These are phyloP conservation scores for Mortierella sp. DNA, from an alignment of 371 early-diverging fungal species.

Conservation along the genomic window DNA sequence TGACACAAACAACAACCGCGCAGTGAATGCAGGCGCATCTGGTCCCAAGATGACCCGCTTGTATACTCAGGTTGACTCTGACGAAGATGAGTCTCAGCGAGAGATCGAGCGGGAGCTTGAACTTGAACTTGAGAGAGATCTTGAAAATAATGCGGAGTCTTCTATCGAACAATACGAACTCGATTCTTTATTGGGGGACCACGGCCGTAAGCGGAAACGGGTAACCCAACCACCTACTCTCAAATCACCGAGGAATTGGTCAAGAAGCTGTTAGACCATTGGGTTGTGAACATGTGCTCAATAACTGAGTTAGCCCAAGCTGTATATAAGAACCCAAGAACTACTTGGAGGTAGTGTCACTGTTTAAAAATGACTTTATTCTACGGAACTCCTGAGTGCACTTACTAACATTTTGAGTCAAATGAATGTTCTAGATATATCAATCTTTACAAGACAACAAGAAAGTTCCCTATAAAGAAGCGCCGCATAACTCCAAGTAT, in stretches of 20 bases:
- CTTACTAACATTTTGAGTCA: no score
- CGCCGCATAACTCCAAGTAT: no score
- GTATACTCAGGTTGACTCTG: neutral
- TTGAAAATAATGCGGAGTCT: neutral
- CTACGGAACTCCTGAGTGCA: no score
- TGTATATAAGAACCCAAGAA: no score
- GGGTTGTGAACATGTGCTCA: neutral
- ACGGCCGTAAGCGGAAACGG: neutral
- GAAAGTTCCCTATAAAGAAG: no score
- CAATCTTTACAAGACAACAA: no score
- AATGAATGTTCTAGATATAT: no score
- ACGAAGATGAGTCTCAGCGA: neutral
- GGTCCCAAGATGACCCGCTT: neutral
- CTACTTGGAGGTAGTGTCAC: no score
- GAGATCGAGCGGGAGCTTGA: neutral
- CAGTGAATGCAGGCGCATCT: neutral
- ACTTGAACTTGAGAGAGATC: neutral
- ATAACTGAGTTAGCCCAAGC: no score
- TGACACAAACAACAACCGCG: neutral
- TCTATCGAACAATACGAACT: neutral
- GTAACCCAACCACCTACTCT: neutral
- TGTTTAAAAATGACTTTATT: no score
- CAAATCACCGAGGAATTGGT: neutral
- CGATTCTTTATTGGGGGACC: neutral
- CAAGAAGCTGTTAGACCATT: neutral